Evolutionary conservation across 768 basidiomycete species (phyloP).

Genomic region (Phanerochaete sordida): DNA sequence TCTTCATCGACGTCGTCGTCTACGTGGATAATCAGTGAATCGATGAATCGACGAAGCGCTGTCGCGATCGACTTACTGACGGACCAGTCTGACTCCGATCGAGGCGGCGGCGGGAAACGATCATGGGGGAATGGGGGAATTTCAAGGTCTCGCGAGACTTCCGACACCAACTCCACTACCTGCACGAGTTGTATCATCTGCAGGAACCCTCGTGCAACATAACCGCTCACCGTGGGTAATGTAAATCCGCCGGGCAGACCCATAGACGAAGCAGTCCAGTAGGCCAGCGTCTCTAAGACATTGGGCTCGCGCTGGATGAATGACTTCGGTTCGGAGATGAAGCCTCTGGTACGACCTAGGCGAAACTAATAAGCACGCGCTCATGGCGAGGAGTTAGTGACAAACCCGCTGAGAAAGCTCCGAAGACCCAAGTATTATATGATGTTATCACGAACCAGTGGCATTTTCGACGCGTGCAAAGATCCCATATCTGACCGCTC

Average conservation of each 20-base stretch:
- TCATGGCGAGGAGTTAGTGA: background rate
- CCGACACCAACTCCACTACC: constrained; percentile 39
- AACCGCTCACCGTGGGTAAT: constrained; percentile 24
- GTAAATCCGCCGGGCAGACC: constrained; percentile 10
- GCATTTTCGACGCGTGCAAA: constrained; percentile 31
- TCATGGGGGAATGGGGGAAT: background rate
- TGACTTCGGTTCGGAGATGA: constrained; percentile 10
- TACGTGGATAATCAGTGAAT: background rate
- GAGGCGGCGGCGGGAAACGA: background rate
- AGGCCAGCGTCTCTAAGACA: constrained; percentile 22
- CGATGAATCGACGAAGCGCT: background rate
- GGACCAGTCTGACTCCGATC: constrained; percentile 5
- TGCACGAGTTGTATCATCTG: constrained; percentile 25
- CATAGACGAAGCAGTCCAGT: constrained; percentile 24
- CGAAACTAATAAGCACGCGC: background rate
- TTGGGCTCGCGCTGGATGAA: constrained; percentile 17
- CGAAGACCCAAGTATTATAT: constrained; percentile 42
- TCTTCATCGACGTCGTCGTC: constrained; percentile 1
- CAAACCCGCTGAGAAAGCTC: constrained; percentile 37
- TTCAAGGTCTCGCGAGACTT: constrained; percentile 1
- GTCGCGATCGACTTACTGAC: background rate
- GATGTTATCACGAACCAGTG: constrained; percentile 41
- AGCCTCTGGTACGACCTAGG: constrained; percentile 21
- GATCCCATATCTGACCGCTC: constrained; percentile 34
- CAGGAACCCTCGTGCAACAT: background rate